These are phyloP conservation scores for Kernera saxatilis DNA, from an alignment of 345 rosid species.

Conservation along the genomic window DNA sequence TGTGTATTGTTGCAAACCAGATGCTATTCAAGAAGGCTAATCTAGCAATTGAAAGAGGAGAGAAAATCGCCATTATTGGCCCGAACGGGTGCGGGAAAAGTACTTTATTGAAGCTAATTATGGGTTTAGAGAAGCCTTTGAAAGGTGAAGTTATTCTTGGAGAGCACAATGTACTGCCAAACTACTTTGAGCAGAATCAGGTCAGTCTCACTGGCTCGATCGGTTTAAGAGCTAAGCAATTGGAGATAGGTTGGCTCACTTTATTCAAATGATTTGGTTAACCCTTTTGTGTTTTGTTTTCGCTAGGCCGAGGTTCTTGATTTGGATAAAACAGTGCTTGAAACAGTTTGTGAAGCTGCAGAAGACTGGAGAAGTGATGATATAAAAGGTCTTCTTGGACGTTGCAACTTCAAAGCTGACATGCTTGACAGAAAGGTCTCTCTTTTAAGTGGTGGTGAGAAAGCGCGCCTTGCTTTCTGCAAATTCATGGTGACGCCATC, in stretches of 20 bases:
- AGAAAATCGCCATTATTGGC: constrained; percentile 84
- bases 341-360: constrained; percentile 83
- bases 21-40: constrained; percentile 63
- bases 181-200: constrained; percentile 99
- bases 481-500: constrained; percentile 96
- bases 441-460: constrained; percentile 94
- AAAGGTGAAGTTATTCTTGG: constrained; percentile 75
- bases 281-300: constrained; percentile 6
- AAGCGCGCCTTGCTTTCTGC: constrained; percentile 97
- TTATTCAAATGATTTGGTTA: not conserved
- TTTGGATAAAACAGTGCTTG: constrained; percentile 78
- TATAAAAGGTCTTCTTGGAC: constrained; percentile 93
- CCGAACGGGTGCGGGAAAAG: constrained; percentile 98
- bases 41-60: constrained; percentile 75
- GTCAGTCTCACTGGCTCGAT: constrained; percentile 28
- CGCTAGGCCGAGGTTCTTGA: constrained; percentile 90
- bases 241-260: not conserved
- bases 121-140: constrained; percentile 69
- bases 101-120: constrained; percentile 74
- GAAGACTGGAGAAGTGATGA: constrained; percentile 95
- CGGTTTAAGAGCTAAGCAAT: not conserved
- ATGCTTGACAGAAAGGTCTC: constrained; percentile 93
- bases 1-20: constrained; percentile 35
- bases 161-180: constrained; percentile 89
- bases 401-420: constrained; percentile 93